Percentiles rank a stretch among this genome's conserved stretches.
phyloP scores from a whole-genome alignment of 2,329 filamentous ascomycete species.

The Aspergillus pseudotamarii region DNA sequence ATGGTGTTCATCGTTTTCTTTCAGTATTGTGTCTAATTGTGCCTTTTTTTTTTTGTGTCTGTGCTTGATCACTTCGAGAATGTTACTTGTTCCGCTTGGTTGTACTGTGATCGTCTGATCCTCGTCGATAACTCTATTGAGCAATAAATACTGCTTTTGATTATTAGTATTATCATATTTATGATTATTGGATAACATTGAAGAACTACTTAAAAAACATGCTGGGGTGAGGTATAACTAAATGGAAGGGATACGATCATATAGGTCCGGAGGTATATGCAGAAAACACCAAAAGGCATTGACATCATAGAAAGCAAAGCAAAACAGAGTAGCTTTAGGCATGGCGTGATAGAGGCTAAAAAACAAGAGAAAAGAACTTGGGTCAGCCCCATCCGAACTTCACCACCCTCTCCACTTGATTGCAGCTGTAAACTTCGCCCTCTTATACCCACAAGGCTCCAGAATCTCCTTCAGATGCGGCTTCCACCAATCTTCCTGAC shows the following conservation, averaged over 20 bases:
- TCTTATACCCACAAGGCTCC: neutral
- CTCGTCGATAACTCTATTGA: neutral
- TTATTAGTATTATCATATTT: too few species aligned
- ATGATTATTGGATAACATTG: too few species aligned
- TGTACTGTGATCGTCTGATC: neutral
- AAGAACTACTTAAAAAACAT: too few species aligned
- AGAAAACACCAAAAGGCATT: neutral
- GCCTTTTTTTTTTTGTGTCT: neutral
- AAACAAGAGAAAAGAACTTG: neutral
- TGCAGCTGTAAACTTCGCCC: neutral
- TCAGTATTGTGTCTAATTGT: constrained; percentile 7
- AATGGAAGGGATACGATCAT: neutral
- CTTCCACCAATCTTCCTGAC: neutral
- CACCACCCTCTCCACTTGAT: neutral
- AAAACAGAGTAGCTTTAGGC: neutral
- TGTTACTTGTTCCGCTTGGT: constrained; percentile 1
- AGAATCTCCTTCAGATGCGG: neutral
- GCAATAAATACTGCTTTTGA: constrained; percentile 4
- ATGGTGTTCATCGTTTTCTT: constrained; percentile 1
- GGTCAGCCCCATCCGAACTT: neutral
- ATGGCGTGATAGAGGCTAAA: too few species aligned
- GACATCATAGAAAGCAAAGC: neutral
- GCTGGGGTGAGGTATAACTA: neutral
- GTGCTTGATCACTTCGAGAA: constrained; percentile 2
- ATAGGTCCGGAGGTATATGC: neutral